Base-by-base conservation (phyloP, 2,329 filamentous ascomycete species). In the Claviceps lovelessii region DNA sequence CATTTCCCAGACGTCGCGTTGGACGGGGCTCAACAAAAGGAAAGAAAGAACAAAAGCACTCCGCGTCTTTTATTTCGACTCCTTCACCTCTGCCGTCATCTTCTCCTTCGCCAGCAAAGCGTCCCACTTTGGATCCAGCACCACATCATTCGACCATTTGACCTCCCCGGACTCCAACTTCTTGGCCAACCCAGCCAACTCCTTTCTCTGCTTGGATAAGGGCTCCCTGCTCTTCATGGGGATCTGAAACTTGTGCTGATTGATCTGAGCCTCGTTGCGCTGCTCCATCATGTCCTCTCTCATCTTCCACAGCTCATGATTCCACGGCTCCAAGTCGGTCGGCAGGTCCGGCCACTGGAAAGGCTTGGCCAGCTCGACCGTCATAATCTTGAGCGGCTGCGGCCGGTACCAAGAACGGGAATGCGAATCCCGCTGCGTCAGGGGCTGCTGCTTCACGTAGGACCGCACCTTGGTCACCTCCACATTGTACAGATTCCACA, bases 301-400 rank as follows among this genome's bases (percentile, higher is more conserved):
- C 62, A 74, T 73, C 64, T 76, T 73, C 67, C 73, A 80, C 54
- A 80, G 70, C n/a, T 76, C 70, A 60, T 82, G 75, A 68, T 83
- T 83, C 84, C 85, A 90, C 67, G 74, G 70, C 55, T 75, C 67
- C 58, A 80, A 73, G 66, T 85, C 77, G 59, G 75, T 70, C 5
- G 88, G 86, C 60, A 75, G 69, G 59, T 82, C 78, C 1, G 93
- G 93, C 86, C 88, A 97, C 55, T 87, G 82, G 73, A 98, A 98
- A 5, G 90, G 88, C 73, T 84, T 75, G 58, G 78, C 81, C 73
- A 98, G 80, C 76, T 96, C 88, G 48, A 94, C 88, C 46, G 86
- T 95, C 93, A 98, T 98, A 70, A 84, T 86, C 79, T 98, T 98
- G 64, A 84, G 78, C 51, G 83, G 74, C 59, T 79, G 76, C 31